Base-by-base conservation (phyloP, 164 flowering plant species). In the Echeveria elegans region DNA sequence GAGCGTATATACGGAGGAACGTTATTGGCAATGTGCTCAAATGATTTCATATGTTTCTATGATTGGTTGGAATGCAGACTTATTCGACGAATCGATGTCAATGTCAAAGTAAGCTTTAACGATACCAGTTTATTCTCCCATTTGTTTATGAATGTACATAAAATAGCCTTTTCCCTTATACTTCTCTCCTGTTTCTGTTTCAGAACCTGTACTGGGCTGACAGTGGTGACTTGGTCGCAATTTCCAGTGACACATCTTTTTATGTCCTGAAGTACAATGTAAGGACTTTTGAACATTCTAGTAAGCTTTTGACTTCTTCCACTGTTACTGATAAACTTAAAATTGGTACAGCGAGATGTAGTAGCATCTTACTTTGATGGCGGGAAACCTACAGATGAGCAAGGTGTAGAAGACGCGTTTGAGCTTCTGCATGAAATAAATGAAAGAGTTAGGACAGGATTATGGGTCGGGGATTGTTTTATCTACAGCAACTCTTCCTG, bases 181-280 rank as follows among this genome's bases (percentile, higher is more conserved):
- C 0, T 62, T 32, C 21, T 18, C 3, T 62, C 4, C 15, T 19
- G 60, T 40, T 67, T 72, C 61, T 21, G 34, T 68, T 29, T 69
- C 87, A 94, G 99, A 89, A 94, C 68, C 86, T 94, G 50, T 89
- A 91, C 69, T 94, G 99, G 99, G 97, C 99, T 72, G 99, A 91
- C 70, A 89, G 97, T 76, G 99, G 99, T 69, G 99, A 94, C 76
- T 75, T 94, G 60, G 93, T 94, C 67, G 82, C 96, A 53, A 91
- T 94, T 82, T 85, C 97, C 9, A 89, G 96, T 75, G 96, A 94
- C 73, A 29, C 96, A 63, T 87, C 97, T 18, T 94, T 94, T 69
- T 91, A 89, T 77, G 86, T 94, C 69, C 85, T 94, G 56, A 94
- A 94, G 77, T 94, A 87, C 83, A 91, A 87, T 81, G 99, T 94